phyloP scores from a whole-genome alignment of 495 filamentous ascomycete genomes.

The Trypethelium eluteriae region DNA sequence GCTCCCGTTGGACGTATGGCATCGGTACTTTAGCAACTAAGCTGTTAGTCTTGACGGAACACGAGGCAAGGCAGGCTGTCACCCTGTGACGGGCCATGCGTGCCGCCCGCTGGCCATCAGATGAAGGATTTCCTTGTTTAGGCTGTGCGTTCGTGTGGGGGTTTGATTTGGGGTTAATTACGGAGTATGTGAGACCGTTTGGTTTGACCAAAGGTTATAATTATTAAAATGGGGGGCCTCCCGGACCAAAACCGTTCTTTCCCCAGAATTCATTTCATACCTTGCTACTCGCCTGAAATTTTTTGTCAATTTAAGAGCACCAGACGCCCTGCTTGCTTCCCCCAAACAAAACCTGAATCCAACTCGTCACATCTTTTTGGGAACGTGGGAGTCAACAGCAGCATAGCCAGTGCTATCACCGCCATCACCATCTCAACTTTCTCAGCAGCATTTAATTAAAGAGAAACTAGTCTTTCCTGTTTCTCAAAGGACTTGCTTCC shows the following conservation, averaged over 20 bases:
- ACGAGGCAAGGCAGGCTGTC: background rate
- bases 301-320: too few species aligned
- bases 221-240: background rate
- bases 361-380: background rate
- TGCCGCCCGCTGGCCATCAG: background rate
- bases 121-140: background rate
- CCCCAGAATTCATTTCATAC: background rate
- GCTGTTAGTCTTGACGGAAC: background rate
- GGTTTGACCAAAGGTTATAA: background rate
- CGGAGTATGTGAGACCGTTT: background rate
- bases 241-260: background rate
- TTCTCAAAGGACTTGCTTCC: too few species aligned
- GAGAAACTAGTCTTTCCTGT: too few species aligned
- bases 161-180: background rate
- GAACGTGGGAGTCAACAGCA: background rate
- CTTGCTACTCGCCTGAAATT: too few species aligned
- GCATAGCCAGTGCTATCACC: background rate
- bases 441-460: background rate
- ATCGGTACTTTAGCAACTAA: slow-evolving; percentile 4
- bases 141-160: background rate
- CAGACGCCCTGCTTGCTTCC: too few species aligned
- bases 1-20: background rate
- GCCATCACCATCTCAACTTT: background rate
- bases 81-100: background rate
- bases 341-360: too few species aligned